Base-by-base conservation (phyloP, 768 basidiomycete genomes). In the Gyrodon lividus region DNA sequence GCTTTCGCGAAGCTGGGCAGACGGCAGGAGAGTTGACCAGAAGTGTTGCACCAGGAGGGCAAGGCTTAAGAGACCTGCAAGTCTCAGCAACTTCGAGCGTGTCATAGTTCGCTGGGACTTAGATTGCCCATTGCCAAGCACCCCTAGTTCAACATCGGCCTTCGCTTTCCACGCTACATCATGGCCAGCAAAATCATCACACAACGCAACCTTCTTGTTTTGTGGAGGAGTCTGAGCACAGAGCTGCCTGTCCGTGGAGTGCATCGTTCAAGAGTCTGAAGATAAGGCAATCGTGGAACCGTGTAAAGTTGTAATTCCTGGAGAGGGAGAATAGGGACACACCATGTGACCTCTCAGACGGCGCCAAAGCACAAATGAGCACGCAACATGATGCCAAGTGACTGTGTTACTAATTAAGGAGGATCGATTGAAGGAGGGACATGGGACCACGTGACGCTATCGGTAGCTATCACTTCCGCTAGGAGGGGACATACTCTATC, bases 81-180 rank as follows among this genome's bases (percentile, higher is more conserved):
- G 28, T 26, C 28, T 49, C 20, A 55, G 4, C 13, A 41, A 35
- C 28, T 22, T 33, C 5, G 10, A 28, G 16, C 16, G 23, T 6
- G 31, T 24, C 13, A 5, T 42, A 8, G 4, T 37, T 6, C 43
- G 30, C 19, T 30, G 45, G 5, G 34, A 40, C 24, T 37, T 35
- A 16, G 19, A 10, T 10, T 10, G 30, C 8, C 43, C 20, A 23
- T 43, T 13, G 7, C 26, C 19, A 9, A 41, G 10, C 3, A 24
- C 38, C 17, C 47, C 54, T 41, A 20, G 49, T 49, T 63, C 55
- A 31, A 51, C 46, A 9, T 68, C 64, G 2, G 33, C 41, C 28
- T 55, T 54, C 24, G 38, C 28, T 17, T 5, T 28, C 34, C 34
- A 39, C 13, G 22, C 5, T 7, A 20, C 41, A 23, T 47, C 19